Evolutionary conservation across 108 stramenopile genomes (phyloP).

Genomic region (Pseudonitzschia pungens): DNA sequence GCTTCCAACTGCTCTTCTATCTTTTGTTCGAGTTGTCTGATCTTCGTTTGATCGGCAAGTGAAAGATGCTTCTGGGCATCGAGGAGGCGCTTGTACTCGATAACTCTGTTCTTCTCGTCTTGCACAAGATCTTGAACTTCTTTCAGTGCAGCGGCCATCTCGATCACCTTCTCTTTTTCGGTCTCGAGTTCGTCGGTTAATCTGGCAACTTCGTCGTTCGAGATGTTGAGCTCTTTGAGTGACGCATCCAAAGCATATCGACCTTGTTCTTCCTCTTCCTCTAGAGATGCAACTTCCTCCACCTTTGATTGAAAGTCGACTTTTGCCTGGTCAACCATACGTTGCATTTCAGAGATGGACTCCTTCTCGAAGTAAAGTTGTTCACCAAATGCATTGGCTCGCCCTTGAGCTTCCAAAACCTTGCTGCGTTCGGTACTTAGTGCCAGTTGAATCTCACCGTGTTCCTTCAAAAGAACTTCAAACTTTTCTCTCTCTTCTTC

Average conservation of each 20-base stretch:
- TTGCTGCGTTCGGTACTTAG: conserved; percentile 10
- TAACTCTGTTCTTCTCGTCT: conserved; percentile 19
- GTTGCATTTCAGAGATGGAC: conserved; percentile 10
- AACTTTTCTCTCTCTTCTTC: conserved; percentile 21
- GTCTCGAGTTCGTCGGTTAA: neutral
- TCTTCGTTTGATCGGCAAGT: conserved; percentile 12
- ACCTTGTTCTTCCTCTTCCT: conserved; percentile 14
- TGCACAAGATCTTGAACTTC: conserved; percentile 17
- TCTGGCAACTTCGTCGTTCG: conserved; percentile 3
- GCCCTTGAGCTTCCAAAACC: neutral
- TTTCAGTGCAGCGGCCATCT: conserved; percentile 11
- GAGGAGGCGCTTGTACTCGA: conserved; percentile 15
- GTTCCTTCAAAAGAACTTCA: conserved; percentile 26
- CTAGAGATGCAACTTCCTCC: conserved; percentile 10
- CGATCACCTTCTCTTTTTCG: conserved; percentile 3
- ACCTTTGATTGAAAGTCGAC: conserved; percentile 12
- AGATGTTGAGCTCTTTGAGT: neutral
- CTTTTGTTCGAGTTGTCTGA: conserved; percentile 25
- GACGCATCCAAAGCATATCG: neutral
- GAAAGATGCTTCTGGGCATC: conserved; percentile 24
- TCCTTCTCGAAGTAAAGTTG: conserved; percentile 5
- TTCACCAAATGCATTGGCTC: neutral
- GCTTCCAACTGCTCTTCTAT: conserved; percentile 26
- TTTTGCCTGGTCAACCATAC: conserved; percentile 21
- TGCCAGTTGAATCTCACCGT: conserved; percentile 11